A percentile compares a stretch with the other conserved stretches of the same genome.
These are phyloP conservation scores for Psilocybe cubensis DNA, from an alignment of 768 basidiomycete genomes.

Conservation along the genomic window DNA sequence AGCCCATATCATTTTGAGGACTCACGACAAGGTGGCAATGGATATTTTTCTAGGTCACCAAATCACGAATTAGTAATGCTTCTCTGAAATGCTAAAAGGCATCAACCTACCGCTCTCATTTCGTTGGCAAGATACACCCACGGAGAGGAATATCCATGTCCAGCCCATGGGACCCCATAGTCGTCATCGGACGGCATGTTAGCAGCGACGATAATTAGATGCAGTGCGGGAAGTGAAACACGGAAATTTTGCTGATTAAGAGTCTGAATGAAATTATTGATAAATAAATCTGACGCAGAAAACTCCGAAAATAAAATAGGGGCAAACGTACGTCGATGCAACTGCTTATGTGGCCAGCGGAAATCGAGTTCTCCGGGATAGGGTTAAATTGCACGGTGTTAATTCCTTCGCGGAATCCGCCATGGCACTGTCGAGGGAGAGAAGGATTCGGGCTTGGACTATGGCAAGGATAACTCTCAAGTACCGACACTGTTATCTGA, in stretches of 20 bases:
- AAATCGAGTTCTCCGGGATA: conserved; percentile 46
- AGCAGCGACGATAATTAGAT: conserved; percentile 60
- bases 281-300: not conserved
- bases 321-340: conserved; percentile 48
- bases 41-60: conserved; percentile 48
- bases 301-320: not conserved
- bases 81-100: conserved; percentile 3
- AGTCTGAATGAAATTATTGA: conserved; percentile 25
- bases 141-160: conserved; percentile 31
- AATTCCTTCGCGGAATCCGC: conserved; percentile 38
- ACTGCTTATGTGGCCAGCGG: conserved; percentile 43
- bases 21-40: conserved; percentile 62
- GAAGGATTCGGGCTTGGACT: conserved; percentile 29
- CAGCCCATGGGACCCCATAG: conserved; percentile 21
- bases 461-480: conserved; percentile 47
- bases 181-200: conserved; percentile 43
- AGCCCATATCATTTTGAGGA: conserved; percentile 46
- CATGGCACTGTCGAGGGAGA: conserved; percentile 45
- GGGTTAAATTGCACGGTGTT: conserved; percentile 46
- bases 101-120: conserved; percentile 44
- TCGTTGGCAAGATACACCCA: conserved; percentile 47
- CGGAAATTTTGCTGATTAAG: conserved; percentile 35
- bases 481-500: conserved; percentile 46
- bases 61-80: conserved; percentile 21
- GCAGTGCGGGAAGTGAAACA: conserved; percentile 39